Base-by-base conservation (phyloP, 768 basidiomycete species). In the Coprinellus micaceus region DNA sequence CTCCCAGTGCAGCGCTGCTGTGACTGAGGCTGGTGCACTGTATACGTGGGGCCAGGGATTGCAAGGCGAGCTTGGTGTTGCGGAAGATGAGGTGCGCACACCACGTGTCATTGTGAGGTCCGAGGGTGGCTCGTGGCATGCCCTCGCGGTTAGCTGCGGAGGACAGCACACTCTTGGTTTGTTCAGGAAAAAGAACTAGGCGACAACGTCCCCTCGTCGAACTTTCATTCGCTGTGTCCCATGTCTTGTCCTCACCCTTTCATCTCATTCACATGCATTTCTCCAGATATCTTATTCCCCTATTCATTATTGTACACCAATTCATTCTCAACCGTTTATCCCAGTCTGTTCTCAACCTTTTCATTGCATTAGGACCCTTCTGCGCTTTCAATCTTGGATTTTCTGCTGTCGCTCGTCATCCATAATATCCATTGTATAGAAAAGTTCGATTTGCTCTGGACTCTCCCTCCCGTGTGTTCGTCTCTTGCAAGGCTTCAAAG, bases 11-110 rank as follows among this genome's bases (percentile, higher is more conserved):
- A 89, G 85, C 60, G 77, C 88, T 64, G 89, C 84, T 7, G 75
- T 89, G 46, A 88, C 88, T 4, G 65, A 72, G 57, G 82, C 74
- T 41, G 89, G 89, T 30, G 84, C 86, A 2, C 68, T 91, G 61
- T 89, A 86, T 63, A 74, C 82, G 29, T 91, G 89, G 89, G 89
- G 89, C 49, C 84, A 86, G 58, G 88, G 87, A n/a, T 77, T 82
- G 4, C 86, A 88, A 62, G 83, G 89, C 49, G 89, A 91, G 66
- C 76, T 91, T 19, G 89, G 88, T 12, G 79, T 79, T 26, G 82
- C 82, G 53, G 80, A 77, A 46, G 79, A 79, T 53, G 82, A 84
- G 61, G 82, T 85, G 21, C 74, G 72, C 61, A 88, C 83, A 7
- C 89, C 89, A 0, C 82, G 72, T 39, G 74, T 80, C 17, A 79